Conservation (phyloP, 148 eudicot species). For the Mesembryanthemum crystallinum region DNA sequence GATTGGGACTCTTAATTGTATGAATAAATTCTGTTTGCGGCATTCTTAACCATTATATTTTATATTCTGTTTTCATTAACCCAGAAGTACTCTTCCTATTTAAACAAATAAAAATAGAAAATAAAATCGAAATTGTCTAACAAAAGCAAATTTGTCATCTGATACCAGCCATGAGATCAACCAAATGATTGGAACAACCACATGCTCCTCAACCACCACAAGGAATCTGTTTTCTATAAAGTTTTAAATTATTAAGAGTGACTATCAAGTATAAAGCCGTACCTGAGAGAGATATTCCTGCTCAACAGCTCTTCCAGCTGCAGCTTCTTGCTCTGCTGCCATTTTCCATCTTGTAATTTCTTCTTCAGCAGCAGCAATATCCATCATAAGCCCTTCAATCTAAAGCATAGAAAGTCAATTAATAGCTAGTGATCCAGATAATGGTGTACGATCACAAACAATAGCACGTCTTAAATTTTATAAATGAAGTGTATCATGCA, state of each 20-base stretch:
- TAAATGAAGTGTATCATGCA: not conserved
- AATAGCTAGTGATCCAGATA: not conserved
- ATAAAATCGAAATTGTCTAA: no score
- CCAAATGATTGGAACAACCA: not conserved
- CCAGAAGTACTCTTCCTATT: no score
- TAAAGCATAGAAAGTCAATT: conserved; percentile 22
- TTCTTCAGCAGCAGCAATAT: conserved; percentile 92
- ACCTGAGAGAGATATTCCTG: conserved; percentile 81
- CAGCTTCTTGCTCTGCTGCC: conserved; percentile 98
- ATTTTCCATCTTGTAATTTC: conserved; percentile 95
- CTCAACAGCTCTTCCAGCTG: conserved; percentile 90
- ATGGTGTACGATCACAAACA: no score
- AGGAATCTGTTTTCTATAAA: not conserved
- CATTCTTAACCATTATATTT: no score
- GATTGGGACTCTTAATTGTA: no score
- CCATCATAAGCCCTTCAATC: conserved; percentile 98
- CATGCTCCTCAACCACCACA: not conserved
- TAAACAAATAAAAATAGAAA: no score
- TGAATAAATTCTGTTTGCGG: no score
- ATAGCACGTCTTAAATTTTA: not conserved
- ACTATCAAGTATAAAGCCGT: conserved; percentile 18
- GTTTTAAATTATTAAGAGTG: not conserved
- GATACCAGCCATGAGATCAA: not conserved
- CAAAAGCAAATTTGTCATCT: no score
- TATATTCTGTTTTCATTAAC: no score